A percentile compares a stretch with the other conserved stretches of the same genome.
phyloP scores from a whole-genome alignment of 441 rosid genomes.

The Bocquillonia castaneifolia region DNA sequence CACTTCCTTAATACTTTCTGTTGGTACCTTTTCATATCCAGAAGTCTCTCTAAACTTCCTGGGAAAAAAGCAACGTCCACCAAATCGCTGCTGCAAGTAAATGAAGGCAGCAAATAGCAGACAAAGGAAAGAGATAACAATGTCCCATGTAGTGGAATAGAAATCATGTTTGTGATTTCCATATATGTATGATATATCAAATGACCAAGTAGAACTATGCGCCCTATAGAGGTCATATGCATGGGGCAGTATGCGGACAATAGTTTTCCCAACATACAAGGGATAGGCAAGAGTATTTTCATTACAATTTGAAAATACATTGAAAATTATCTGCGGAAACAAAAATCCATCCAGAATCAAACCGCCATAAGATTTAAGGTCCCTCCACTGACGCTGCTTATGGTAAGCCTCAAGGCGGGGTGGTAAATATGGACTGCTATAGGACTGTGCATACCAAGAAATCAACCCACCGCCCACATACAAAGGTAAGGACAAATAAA shows the following conservation, averaged over 20 bases:
- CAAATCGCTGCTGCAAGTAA: slow-evolving; percentile 69
- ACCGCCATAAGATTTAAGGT: slow-evolving; percentile 69
- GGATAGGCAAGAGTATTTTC: slow-evolving; percentile 46
- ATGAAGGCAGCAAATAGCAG: slow-evolving; percentile 50
- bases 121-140: slow-evolving; percentile 53
- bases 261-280: slow-evolving; percentile 58
- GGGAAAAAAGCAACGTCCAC: slow-evolving; percentile 62
- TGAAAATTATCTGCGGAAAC: slow-evolving; percentile 78
- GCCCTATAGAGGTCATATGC: slow-evolving; percentile 81
- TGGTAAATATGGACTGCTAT: slow-evolving; percentile 24
- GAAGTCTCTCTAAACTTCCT: slow-evolving; percentile 41
- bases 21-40: slow-evolving; percentile 59
- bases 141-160: slow-evolving; percentile 88
- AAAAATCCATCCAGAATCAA: slow-evolving; percentile 71
- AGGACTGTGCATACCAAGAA: slow-evolving; percentile 54
- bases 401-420: slow-evolving; percentile 25
- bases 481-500: slow-evolving; percentile 49
- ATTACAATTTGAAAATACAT: slow-evolving; percentile 42
- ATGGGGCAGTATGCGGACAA: slow-evolving; percentile 69
- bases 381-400: slow-evolving; percentile 51
- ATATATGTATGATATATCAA: slow-evolving; percentile 59
- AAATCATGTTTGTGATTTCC: slow-evolving; percentile 72
- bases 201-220: slow-evolving; percentile 47
- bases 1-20: slow-evolving; percentile 43
- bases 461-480: slow-evolving; percentile 59